Conservation (phyloP, 1,284 basidiomycete species). For the Neonothopanus nambi region DNA sequence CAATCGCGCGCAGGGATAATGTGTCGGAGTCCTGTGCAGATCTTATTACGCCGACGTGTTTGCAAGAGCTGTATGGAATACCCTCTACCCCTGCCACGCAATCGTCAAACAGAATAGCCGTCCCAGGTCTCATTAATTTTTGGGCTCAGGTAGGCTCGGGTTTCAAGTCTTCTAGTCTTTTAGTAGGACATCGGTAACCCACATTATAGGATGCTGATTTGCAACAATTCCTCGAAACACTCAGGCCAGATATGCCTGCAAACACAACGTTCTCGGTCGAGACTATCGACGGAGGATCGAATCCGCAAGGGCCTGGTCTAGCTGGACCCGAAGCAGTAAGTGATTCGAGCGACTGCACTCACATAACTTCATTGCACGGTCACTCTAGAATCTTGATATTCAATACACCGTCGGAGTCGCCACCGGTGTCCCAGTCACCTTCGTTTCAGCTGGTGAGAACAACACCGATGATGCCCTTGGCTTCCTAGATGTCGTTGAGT, state of each 20-base stretch:
- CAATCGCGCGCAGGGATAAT: conserved; percentile 20
- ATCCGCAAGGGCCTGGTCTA: conserved; percentile 37
- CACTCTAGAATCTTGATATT: conserved; percentile 23
- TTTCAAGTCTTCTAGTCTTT: background rate
- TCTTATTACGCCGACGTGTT: conserved; percentile 37
- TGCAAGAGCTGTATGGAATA: conserved; percentile 44
- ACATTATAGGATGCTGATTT: conserved; percentile 43
- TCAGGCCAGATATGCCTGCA: conserved; percentile 21
- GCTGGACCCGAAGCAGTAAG: conserved; percentile 40
- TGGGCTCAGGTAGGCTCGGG: conserved; percentile 21
- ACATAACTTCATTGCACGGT: background rate
- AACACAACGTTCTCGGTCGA: conserved; percentile 26
- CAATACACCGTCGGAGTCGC: conserved; percentile 32
- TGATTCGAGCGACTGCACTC: background rate
- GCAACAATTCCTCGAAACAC: conserved; percentile 38
- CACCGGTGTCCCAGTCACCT: conserved; percentile 23
- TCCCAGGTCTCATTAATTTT: conserved; percentile 43
- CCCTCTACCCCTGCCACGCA: conserved; percentile 34
- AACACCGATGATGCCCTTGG: conserved; percentile 14
- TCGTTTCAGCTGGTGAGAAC: conserved; percentile 21
- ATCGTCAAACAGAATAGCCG: conserved; percentile 36
- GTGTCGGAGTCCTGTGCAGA: conserved; percentile 32
- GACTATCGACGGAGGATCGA: conserved; percentile 43
- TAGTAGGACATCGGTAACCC: conserved; percentile 6
- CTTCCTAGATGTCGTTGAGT: conserved; percentile 11